Evolutionary conservation across 352 stramenopile genomes (phyloP).

Genomic region (Globisporangium abappressorium): DNA sequence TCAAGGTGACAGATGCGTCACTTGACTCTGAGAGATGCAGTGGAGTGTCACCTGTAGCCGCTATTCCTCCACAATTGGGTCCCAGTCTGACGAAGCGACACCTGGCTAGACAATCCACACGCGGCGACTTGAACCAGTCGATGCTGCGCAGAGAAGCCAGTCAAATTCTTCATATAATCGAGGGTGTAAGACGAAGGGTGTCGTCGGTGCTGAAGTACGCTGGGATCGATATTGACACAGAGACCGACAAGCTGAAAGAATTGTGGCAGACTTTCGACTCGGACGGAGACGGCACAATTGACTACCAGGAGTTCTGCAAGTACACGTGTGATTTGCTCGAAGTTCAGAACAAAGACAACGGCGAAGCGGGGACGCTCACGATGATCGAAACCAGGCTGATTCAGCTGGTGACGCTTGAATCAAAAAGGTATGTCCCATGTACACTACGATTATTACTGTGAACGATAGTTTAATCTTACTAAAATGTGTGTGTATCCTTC

Average conservation of each 20-base stretch:
- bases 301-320: constrained; percentile 44
- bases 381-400: constrained; percentile 33
- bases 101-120: background rate
- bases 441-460: background rate
- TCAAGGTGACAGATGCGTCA: constrained; percentile 7
- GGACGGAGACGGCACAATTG: constrained; percentile 39
- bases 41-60: background rate
- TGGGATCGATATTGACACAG: constrained; percentile 32
- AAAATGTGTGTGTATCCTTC: background rate
- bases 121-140: constrained; percentile 13
- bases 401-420: constrained; percentile 32
- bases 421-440: constrained; percentile 17
- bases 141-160: constrained; percentile 12
- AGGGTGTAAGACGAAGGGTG: constrained; percentile 22
- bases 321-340: constrained; percentile 40
- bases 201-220: constrained; percentile 31
- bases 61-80: background rate
- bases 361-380: constrained; percentile 18
- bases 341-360: constrained; percentile 29
- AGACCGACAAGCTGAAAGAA: constrained; percentile 30
- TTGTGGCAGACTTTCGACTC: constrained; percentile 42
- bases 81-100: background rate
- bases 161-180: constrained; percentile 11
- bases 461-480: background rate
- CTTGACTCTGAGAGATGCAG: background rate